phyloP scores from a whole-genome alignment of 2,329 filamentous ascomycete species.

The Cladophialophora bantiana region DNA sequence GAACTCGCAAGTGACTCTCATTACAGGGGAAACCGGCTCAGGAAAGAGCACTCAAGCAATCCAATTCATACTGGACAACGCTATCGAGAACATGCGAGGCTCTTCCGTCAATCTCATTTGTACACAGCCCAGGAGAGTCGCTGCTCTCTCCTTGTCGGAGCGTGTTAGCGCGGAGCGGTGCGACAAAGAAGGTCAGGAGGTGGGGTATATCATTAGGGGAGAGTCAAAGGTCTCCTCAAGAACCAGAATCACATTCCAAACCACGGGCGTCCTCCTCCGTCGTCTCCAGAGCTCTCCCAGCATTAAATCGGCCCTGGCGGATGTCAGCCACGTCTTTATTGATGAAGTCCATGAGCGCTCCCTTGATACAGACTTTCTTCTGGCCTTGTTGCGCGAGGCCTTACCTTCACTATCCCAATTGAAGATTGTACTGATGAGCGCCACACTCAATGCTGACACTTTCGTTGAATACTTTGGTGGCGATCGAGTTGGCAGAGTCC shows the following conservation, averaged over 20 bases:
- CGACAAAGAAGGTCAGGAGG: conserved; percentile 79
- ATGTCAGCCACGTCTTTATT: conserved; percentile 93
- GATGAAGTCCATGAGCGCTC: conserved; percentile 97
- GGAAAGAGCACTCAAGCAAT: conserved; percentile 97
- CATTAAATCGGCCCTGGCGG: conserved; percentile 75
- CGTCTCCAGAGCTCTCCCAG: conserved; percentile 69
- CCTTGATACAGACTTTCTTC: conserved; percentile 90
- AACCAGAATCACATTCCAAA: conserved; percentile 94
- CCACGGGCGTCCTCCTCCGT: conserved; percentile 88
- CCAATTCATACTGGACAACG: conserved; percentile 91
- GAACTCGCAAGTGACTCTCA: conserved; percentile 87
- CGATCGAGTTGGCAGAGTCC: conserved; percentile 77
- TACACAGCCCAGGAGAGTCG: conserved; percentile 93
- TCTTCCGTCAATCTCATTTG: conserved; percentile 87
- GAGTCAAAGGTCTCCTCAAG: conserved; percentile 77
- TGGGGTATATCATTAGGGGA: conserved; percentile 90
- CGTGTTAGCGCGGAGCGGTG: conserved; percentile 93
- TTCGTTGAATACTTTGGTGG: conserved; percentile 84
- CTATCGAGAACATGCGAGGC: conserved; percentile 79
- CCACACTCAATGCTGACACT: conserved; percentile 85
- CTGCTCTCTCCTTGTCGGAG: conserved; percentile 90
- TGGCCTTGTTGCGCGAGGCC: conserved; percentile 86
- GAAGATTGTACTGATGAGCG: conserved; percentile 94
- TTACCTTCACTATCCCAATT: conserved; percentile 76
- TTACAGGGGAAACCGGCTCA: conserved; percentile 94